phyloP scores from a whole-genome alignment of 257 asterid genomes.

The Nicotiana benthamiana region DNA sequence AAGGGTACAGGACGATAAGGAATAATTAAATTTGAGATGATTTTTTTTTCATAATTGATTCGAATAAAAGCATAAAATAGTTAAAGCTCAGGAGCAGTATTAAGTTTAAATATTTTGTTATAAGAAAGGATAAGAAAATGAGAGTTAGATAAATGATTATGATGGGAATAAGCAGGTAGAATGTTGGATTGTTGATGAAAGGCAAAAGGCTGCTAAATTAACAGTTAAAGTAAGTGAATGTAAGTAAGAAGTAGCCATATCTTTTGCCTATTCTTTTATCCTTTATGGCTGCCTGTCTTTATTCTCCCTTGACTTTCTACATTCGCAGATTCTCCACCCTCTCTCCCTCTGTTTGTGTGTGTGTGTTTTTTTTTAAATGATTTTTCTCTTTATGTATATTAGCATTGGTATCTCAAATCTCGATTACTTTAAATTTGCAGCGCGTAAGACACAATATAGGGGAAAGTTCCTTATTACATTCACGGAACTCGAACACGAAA shows the following conservation, averaged over 20 bases:
- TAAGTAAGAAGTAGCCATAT: not conserved
- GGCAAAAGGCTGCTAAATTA: not conserved
- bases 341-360: not conserved
- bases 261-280: not conserved
- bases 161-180: not conserved
- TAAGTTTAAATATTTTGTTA: too few relatives aligned
- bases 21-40: too few relatives aligned
- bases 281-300: not conserved
- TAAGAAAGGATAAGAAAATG: not conserved
- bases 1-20: too few relatives aligned
- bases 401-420: too few relatives aligned
- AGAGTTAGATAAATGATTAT: not conserved
- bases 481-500: too few relatives aligned
- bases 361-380: accelerated
- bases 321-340: not conserved
- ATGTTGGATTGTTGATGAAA: not conserved
- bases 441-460: too few relatives aligned
- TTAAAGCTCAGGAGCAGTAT: too few relatives aligned
- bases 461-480: too few relatives aligned
- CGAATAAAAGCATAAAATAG: too few relatives aligned
- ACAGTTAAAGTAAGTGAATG: not conserved
- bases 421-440: too few relatives aligned
- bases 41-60: too few relatives aligned
- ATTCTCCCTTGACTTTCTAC: not conserved
- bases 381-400: too few relatives aligned